Evolutionary conservation across 164 flowering plant species (phyloP), one percentile per base, ranked within the genome.

Genomic region (Aristolochia fimbriata): DNA sequence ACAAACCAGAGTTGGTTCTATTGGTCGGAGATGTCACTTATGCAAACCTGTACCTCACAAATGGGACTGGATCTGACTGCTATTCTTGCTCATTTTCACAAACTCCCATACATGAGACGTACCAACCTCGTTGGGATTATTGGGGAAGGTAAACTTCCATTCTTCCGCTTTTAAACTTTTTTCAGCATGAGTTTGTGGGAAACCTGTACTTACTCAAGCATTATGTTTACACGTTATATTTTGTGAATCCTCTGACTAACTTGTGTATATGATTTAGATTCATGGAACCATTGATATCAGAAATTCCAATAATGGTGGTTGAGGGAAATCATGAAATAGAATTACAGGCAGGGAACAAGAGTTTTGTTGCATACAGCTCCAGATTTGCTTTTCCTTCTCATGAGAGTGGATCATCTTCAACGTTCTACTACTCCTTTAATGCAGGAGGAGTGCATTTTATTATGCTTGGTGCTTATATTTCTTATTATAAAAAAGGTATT

Each of bases 81-180:
- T 84, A 82, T 62, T 83, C 94, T 24, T 90, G 96, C 76, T 64
- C 94, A 30, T 85, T 92, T 72, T 22, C 86, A 6, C 33, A 81
- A 10, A 75, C 88, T 56, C 94, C 92, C 12, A 86, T 90, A 23
- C 96, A 83, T 58, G 96, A 88, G 68, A 90, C 99, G 2, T 88
- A 85, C 72, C 97, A 93, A 67, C 99, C 97, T 66, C 95, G 97
- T 23, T 93, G 99, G 99, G 99, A 93, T 71, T 85, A 82, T 54
- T 93, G 99, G 97, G 97, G 97, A 79, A 93, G 97, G 99, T 90
- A 41, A 70, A 16, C n/a, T 55, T 3, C 6, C 27, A n/a, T 37
- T 37, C 43, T 31, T 31, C 7, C 37, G 5, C 3, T 7, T 31
- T 31, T 31, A 31, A 31, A 11, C 52, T 49, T 1, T 20, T 49